Evolutionary conservation across 192 early-diverging fungal genomes (phyloP), one percentile per base, ranked within the genome.

Genomic region (Dissophora ornata): DNA sequence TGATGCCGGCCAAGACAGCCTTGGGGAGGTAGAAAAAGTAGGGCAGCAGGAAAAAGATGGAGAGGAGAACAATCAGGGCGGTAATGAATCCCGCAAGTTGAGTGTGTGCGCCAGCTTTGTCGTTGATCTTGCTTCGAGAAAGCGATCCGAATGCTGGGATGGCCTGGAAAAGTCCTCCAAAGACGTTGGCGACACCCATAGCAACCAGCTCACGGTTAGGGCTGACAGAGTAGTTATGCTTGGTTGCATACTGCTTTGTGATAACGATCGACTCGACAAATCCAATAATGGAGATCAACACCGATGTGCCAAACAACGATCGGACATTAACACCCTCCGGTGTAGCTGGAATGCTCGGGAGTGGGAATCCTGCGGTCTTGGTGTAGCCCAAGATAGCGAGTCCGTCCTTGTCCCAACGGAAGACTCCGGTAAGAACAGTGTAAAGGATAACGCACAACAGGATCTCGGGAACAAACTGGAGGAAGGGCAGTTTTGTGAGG

Each of bases 191-290:
- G n/a, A 91, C 80, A 26, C 97, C 97, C 59, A 99, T 81, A 3
- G 97, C 97, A 36, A 99, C 97, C 32, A 99, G 84, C 79, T 99
- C 97, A 40, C 97, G 90, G 69, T 99, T 99, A 11, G 97, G 91
- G 15, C 92, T 94, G 41, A 98, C 92, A 8, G 90, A 81, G 67
- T 98, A 97, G 79, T 96, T 93, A 83, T 97, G 92, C 48, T 93
- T 89, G 55, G 88, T 90, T 0, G 96, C 91, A 74, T 96, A 98
- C 26, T 94, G 94, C 69, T 97, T 96, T 4, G 95, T 91, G 19
- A 97, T 92, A 26, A 93, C 96, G 66, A 99, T 93, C 22, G 94
- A 94, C 81, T 99, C 97, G 22, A 99, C 97, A 71, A 99, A 97
- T 3, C 97, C 97, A 67, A 99, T 93, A 75, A 98, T 90, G 38